phyloP scores from a whole-genome alignment of 1,139 yeast genomes.

The Yamadazyma friedrichii region DNA sequence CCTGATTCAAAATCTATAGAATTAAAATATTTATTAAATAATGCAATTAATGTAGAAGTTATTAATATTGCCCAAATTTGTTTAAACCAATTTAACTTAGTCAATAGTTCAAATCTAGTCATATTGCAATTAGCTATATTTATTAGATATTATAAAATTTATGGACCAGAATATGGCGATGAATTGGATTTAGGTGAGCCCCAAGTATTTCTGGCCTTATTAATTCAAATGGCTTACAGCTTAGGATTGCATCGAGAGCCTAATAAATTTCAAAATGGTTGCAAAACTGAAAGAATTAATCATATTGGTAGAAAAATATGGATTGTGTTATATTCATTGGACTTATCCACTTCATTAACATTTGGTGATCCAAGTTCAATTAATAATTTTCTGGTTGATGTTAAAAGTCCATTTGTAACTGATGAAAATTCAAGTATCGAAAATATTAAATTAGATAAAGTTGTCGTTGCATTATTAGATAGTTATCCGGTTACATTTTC shows the following conservation, averaged over 20 bases:
- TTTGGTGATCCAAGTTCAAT: conserved; percentile 36
- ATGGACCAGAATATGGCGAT: conserved; percentile 54
- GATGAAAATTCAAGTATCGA: conserved; percentile 19
- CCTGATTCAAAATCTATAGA: conserved; percentile 17
- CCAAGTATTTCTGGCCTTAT: conserved; percentile 34
- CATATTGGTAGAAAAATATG: conserved; percentile 36
- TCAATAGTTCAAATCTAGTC: conserved; percentile 39
- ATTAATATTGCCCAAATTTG: conserved; percentile 37
- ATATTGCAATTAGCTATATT: conserved; percentile 49
- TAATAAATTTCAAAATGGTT: conserved; percentile 27
- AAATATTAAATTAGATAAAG: conserved; percentile 26
- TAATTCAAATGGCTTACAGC: conserved; percentile 42
- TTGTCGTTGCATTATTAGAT: conserved; percentile 2
- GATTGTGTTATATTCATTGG: conserved; percentile 26
- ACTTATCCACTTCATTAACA: conserved; percentile 31
- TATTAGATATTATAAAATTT: conserved; percentile 35
- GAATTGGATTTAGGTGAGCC: conserved; percentile 49
- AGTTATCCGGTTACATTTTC: not conserved
- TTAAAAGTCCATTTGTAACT: conserved; percentile 24
- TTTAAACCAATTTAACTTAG: conserved; percentile 36
- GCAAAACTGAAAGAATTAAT: conserved; percentile 24
- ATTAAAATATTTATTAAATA: conserved; percentile 9
- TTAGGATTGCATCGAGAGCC: conserved; percentile 49
- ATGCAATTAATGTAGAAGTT: conserved; percentile 28
- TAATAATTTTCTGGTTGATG: conserved; percentile 29